Evolutionary conservation across 2,329 filamentous ascomycete species (phyloP), one percentile per base, ranked within the genome.

Genomic region (Neonectria magnoliae): DNA sequence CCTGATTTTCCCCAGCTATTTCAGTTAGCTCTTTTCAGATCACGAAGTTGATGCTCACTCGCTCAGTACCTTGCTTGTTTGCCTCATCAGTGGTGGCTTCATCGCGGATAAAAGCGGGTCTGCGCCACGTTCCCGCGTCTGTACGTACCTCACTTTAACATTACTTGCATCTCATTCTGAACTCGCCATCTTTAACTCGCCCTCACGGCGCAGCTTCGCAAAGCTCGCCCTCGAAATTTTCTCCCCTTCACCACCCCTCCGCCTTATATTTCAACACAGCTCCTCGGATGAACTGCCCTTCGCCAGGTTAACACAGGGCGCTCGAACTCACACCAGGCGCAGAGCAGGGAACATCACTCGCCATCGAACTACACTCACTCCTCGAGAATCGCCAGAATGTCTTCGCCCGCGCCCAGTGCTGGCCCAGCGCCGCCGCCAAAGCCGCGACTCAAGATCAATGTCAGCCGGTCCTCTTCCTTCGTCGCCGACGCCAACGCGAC

Each of bases 371-470:
- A 16, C 55, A 44, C 54, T 52, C 33, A 14, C 44, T 44, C 36
- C n/a, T 29, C 25, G 8, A 45, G 31, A 42, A 31, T 60, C 62
- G 51, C 54, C 64, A 68, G 25, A 65, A 80, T 80, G 78, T 70
- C 78, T 27, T 70, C 70, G 31, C 68, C 75, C 10, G 71, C 68
- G 52, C 65, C 70, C 29, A 67, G 71, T 27, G 69, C 68, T 16
- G 68, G 67, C 58, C 62, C 73, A 33, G 66, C 73, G 47, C 69
- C 72, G 59, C 73, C 75, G 13, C 71, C 77, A 16, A 81, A 80
- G 59, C 79, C 79, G 18, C 79, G 79, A 11, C 75, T 81, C 31
- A 81, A 81, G 65, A 74, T 81, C 67, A 81, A 81, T 66, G 73
- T 81, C 47, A 80, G 72, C 66, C 74, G 79, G 29, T 76, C 77